Conservation (phyloP, 2,329 filamentous ascomycete genomes). For the Sporothrix mexicana region DNA sequence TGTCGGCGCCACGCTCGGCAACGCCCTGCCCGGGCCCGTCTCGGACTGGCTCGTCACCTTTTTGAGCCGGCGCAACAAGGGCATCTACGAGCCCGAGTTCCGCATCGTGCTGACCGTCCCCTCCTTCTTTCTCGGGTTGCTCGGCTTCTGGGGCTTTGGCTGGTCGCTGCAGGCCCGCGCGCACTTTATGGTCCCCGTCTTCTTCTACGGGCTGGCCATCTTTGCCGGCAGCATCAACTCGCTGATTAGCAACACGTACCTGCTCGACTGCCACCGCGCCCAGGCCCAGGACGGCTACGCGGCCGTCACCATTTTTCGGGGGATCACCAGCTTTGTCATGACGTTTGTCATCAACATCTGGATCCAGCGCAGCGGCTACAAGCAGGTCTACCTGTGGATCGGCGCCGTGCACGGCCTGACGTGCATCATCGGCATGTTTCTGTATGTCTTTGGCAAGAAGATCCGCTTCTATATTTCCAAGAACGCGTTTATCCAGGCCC, state of each 20-base stretch:
- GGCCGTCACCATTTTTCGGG: conserved; percentile 34
- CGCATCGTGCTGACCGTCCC: conserved; percentile 48
- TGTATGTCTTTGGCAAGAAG: conserved; percentile 34
- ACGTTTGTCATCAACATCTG: conserved; percentile 34
- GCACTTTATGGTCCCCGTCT: conserved; percentile 37
- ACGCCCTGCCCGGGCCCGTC: conserved; percentile 44
- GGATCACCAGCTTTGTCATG: conserved; percentile 33
- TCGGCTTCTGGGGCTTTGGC: conserved; percentile 49
- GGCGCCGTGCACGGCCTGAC: background rate
- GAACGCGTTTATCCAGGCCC: conserved; percentile 21
- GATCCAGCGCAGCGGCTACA: conserved; percentile 31
- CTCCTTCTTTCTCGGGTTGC: conserved; percentile 44
- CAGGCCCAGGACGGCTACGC: conserved; percentile 36
- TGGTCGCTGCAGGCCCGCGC: conserved; percentile 35
- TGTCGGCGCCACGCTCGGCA: conserved; percentile 47
- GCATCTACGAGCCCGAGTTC: conserved; percentile 54
- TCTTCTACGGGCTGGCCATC: conserved; percentile 36
- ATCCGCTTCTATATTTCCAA: conserved; percentile 32
- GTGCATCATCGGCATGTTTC: conserved; percentile 4
- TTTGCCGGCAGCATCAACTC: conserved; percentile 35
- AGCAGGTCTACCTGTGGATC: conserved; percentile 13
- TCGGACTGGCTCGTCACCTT: conserved; percentile 48
- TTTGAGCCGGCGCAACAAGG: conserved; percentile 48
- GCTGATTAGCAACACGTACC: conserved; percentile 35
- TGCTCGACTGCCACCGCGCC: conserved; percentile 35